Conservation (phyloP, 108 stramenopile species). For the Ochromonas danica region DNA sequence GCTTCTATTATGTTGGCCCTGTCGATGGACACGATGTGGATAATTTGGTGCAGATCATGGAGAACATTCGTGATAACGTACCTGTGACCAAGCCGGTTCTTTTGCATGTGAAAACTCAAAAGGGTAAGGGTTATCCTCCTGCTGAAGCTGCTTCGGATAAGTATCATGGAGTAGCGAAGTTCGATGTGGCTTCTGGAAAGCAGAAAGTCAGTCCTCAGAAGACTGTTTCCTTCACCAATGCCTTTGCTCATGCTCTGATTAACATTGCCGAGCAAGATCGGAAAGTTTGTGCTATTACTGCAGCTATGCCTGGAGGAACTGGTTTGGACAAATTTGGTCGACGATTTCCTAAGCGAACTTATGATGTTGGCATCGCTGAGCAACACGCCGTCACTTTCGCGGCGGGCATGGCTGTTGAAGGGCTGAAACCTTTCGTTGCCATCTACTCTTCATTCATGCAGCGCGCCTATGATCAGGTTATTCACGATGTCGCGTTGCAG, state of each 20-base stretch:
- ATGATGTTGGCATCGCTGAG: constrained; percentile 96
- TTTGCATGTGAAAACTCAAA: constrained; percentile 86
- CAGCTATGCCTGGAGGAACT: constrained; percentile 94
- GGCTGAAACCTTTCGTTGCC: constrained; percentile 91
- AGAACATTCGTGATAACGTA: constrained; percentile 73
- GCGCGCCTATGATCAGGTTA: constrained; percentile 92
- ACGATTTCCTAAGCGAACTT: constrained; percentile 90
- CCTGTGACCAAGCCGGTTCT: constrained; percentile 74
- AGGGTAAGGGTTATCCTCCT: constrained; percentile 93
- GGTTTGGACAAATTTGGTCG: constrained; percentile 97
- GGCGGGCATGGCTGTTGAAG: constrained; percentile 93
- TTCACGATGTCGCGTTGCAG: constrained; percentile 93
- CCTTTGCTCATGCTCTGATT: constrained; percentile 87
- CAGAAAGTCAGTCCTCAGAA: constrained; percentile 50
- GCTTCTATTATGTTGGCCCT: constrained; percentile 96
- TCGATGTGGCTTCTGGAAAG: constrained; percentile 84
- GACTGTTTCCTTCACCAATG: constrained; percentile 66
- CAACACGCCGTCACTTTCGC: constrained; percentile 96
- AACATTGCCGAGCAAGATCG: constrained; percentile 86
- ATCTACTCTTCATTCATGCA: constrained; percentile 97
- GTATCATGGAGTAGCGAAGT: constrained; percentile 95
- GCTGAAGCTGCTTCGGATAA: constrained; percentile 84
- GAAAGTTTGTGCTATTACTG: constrained; percentile 87
- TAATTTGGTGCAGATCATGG: constrained; percentile 89
- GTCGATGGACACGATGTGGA: constrained; percentile 96